Conservation (phyloP, 2,329 filamentous ascomycete genomes). For the Elsinoe batatas region DNA sequence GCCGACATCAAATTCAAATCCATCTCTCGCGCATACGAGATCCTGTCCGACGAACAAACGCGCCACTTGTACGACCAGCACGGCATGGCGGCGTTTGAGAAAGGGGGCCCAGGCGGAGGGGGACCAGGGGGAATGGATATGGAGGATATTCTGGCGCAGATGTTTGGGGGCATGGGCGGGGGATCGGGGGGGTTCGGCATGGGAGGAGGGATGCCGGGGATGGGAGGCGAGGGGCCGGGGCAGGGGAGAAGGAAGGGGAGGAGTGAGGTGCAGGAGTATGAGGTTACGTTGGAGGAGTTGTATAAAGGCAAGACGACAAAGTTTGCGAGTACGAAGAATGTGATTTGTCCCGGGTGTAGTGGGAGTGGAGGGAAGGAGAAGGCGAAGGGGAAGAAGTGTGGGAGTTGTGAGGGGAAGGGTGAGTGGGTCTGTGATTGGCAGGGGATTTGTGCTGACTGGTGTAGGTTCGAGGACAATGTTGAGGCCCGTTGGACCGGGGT, state of each 20-base stretch:
- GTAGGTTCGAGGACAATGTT: conserved; percentile 62
- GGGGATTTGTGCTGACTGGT: not conserved
- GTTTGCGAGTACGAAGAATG: conserved; percentile 89
- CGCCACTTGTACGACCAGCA: conserved; percentile 84
- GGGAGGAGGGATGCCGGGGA: conserved; percentile 47
- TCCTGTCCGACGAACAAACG: conserved; percentile 91
- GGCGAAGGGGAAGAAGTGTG: conserved; percentile 72
- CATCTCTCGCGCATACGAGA: conserved; percentile 91
- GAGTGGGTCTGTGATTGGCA: conserved; percentile 18
- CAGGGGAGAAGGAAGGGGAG: conserved; percentile 55
- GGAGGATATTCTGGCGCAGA: conserved; percentile 85
- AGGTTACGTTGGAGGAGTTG: conserved; percentile 83
- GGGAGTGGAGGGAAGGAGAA: conserved; percentile 86
- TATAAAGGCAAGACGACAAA: conserved; percentile 99
- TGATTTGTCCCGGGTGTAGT: conserved; percentile 79
- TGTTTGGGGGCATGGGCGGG: conserved; percentile 66
- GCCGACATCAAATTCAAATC: conserved; percentile 90
- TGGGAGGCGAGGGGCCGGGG: conserved; percentile 18
- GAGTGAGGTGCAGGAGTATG: conserved; percentile 83
- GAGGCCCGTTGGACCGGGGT: conserved; percentile 73
- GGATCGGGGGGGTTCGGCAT: conserved; percentile 27
- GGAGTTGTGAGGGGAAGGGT: conserved; percentile 72
- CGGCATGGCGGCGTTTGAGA: conserved; percentile 92
- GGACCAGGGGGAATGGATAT: conserved; percentile 60
- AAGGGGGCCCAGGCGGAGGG: conserved; percentile 55